Percentiles rank a stretch among this genome's conserved stretches.
Conservation (phyloP, 2,329 filamentous ascomycete genomes). For the Diaporthe amygdali region DNA sequence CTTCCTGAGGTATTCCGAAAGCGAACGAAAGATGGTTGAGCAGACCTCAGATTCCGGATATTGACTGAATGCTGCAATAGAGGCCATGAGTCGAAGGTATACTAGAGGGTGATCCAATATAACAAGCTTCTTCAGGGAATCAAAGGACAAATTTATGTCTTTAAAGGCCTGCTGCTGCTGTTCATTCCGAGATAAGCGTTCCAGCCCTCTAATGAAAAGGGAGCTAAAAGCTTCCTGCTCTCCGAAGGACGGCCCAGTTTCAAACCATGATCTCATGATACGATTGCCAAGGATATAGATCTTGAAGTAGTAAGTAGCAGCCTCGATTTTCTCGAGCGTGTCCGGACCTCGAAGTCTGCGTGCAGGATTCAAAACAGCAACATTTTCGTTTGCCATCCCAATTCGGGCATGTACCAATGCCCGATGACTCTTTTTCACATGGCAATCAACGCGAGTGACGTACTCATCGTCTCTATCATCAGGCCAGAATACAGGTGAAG, state of each 20-base stretch:
- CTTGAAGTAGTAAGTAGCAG: not conserved
- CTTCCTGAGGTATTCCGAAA: not conserved
- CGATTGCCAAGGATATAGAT: not conserved
- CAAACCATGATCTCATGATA: not conserved
- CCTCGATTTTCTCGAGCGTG: not conserved
- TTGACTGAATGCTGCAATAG: not conserved
- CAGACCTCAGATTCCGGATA: conserved; percentile 5
- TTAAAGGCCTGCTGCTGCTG: not conserved
- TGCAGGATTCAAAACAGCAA: not conserved
- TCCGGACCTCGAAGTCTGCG: not conserved
- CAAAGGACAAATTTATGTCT: conserved; percentile 7
- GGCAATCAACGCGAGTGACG: conserved; percentile 3
- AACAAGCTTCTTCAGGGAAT: not conserved
- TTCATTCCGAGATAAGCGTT: not conserved
- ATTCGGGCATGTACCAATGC: too few species aligned
- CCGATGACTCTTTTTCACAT: not conserved
- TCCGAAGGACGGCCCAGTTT: not conserved
- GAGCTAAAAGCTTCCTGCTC: not conserved
- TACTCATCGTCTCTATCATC: not conserved
- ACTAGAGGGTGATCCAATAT: not conserved
- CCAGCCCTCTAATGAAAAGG: conserved; percentile 9
- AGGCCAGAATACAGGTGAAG: not conserved
- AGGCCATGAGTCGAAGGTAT: not conserved
- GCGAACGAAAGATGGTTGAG: not conserved
- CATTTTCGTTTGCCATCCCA: not conserved